A percentile compares a stretch with the other conserved stretches of the same genome.
Evolutionary conservation across 2,329 filamentous ascomycete genomes (phyloP).

Genomic region (Xylariomycetidae sp.): DNA sequence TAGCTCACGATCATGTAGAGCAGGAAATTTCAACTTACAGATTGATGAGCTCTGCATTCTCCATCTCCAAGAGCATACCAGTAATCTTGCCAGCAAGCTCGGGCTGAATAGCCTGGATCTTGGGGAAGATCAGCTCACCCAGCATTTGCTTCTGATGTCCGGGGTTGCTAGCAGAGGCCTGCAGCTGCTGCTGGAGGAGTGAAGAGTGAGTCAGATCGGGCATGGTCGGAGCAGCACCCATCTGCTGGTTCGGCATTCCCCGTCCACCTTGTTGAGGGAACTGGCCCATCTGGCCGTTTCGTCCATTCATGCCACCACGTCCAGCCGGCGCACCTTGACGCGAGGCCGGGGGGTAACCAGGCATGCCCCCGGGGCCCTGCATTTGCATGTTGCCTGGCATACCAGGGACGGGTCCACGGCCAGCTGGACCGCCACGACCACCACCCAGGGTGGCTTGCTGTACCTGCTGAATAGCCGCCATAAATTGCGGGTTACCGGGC

Average conservation of each 20-base stretch:
- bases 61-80: constrained; percentile 99
- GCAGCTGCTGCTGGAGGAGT: constrained; percentile 55
- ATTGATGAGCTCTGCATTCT: constrained; percentile 88
- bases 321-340: constrained; percentile 31
- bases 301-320: constrained; percentile 40
- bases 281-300: constrained; percentile 36
- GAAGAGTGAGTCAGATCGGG: constrained; percentile 35
- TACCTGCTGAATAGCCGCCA: constrained; percentile 78
- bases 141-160: constrained; percentile 97
- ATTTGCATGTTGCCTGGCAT: constrained; percentile 68
- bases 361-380: constrained; percentile 41
- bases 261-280: constrained; percentile 48
- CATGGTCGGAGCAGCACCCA: constrained; percentile 29
- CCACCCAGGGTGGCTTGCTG: constrained; percentile 57
- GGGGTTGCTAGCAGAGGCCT: constrained; percentile 44
- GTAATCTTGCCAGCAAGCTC: constrained; percentile 99
- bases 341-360: constrained; percentile 54
- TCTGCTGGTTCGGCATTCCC: constrained; percentile 34
- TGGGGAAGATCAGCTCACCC: constrained; percentile 96
- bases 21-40: constrained; percentile 65
- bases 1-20: constrained; percentile 4
- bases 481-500: constrained; percentile 72
- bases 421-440: constrained; percentile 59
- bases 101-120: constrained; percentile 92
- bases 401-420: constrained; percentile 68